Percentiles rank a stretch among this genome's conserved stretches.
Conservation (phyloP, 176 grass and related monocot species). For the Pharus latifolius region DNA sequence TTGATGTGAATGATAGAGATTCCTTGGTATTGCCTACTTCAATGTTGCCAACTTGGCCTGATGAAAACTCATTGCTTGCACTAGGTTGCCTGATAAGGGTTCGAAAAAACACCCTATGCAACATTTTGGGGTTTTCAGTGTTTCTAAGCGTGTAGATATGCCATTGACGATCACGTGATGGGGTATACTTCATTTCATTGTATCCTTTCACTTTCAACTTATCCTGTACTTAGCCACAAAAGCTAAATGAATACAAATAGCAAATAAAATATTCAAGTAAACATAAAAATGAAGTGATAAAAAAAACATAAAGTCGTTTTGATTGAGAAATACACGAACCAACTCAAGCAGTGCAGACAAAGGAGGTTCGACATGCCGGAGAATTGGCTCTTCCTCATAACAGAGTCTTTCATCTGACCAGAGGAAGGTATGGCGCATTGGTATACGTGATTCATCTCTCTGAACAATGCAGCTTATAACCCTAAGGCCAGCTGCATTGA, state of each 20-base stretch:
- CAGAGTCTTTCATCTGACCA: slow-evolving; percentile 61
- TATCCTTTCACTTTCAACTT: slow-evolving; percentile 87
- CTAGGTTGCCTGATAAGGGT: slow-evolving; percentile 77
- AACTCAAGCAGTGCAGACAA: slow-evolving; percentile 88
- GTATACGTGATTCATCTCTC: slow-evolving; percentile 58
- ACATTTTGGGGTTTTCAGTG: slow-evolving; percentile 47
- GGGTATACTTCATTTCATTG: slow-evolving; percentile 78
- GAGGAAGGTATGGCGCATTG: slow-evolving; percentile 80
- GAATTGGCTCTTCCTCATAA: slow-evolving; percentile 77
- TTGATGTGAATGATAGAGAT: slow-evolving; percentile 67
- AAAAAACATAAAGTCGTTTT: not conserved
- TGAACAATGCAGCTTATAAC: slow-evolving; percentile 84
- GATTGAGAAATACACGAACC: slow-evolving; percentile 30
- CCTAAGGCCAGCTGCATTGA: slow-evolving; percentile 54
- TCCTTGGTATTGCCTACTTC: slow-evolving; percentile 28
- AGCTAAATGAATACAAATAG: slow-evolving; percentile 2
- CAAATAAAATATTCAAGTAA: not conserved
- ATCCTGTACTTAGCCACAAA: slow-evolving; percentile 38
- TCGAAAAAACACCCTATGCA: slow-evolving; percentile 86
- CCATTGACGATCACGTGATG: slow-evolving; percentile 94
- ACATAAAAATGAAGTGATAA: slow-evolving; percentile 5
- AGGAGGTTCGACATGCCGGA: slow-evolving; percentile 88
- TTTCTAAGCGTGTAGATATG: slow-evolving; percentile 83
- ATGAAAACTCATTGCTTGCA: slow-evolving; percentile 41
- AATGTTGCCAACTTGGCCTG: slow-evolving; percentile 24